Conservation (phyloP, 495 filamentous ascomycete species). For the Saxispiralis lemnorum region DNA sequence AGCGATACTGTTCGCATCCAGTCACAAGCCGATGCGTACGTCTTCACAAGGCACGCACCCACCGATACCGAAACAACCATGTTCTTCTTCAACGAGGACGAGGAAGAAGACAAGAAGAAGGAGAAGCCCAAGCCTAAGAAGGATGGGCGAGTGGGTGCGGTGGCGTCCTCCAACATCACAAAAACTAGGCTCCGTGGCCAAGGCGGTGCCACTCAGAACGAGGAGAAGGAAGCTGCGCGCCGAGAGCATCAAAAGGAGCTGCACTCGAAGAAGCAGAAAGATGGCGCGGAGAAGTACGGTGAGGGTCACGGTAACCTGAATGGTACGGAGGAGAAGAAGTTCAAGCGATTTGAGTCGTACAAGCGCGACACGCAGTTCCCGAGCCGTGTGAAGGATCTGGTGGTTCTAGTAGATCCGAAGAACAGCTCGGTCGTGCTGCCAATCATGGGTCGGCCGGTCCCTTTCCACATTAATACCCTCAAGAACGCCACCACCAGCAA, state of each 20-base stretch:
- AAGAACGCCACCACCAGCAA: slow-evolving; percentile 47
- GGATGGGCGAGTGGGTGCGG: slow-evolving; percentile 61
- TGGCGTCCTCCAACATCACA: slow-evolving; percentile 80
- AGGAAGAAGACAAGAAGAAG: slow-evolving; percentile 35
- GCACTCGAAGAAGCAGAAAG: slow-evolving; percentile 67
- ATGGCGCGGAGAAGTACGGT: slow-evolving; percentile 67
- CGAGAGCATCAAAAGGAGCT: slow-evolving; percentile 89
- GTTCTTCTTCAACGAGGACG: slow-evolving; percentile 83
- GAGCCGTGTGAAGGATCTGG: slow-evolving; percentile 58
- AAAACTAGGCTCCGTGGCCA: slow-evolving; percentile 87
- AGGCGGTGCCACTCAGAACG: slow-evolving; percentile 64
- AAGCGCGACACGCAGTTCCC: slow-evolving; percentile 96
- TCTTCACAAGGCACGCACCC: slow-evolving; percentile 85
- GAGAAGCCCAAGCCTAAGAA: slow-evolving; percentile 62
- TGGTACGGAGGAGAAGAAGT: slow-evolving; percentile 83
- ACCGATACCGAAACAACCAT: slow-evolving; percentile 79
- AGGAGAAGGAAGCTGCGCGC: slow-evolving; percentile 73
- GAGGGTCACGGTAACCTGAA: slow-evolving; percentile 67
- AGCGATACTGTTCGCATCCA: slow-evolving; percentile 67
- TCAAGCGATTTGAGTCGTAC: slow-evolving; percentile 97
- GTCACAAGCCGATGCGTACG: slow-evolving; percentile 49
- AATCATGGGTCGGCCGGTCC: slow-evolving; percentile 93
- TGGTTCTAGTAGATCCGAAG: slow-evolving; percentile 77
- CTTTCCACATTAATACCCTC: slow-evolving; percentile 97
- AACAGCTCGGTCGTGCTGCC: slow-evolving; percentile 80